Evolutionary conservation across 2,329 filamentous ascomycete species (phyloP).

Genomic region (Colletotrichum zoysiae): DNA sequence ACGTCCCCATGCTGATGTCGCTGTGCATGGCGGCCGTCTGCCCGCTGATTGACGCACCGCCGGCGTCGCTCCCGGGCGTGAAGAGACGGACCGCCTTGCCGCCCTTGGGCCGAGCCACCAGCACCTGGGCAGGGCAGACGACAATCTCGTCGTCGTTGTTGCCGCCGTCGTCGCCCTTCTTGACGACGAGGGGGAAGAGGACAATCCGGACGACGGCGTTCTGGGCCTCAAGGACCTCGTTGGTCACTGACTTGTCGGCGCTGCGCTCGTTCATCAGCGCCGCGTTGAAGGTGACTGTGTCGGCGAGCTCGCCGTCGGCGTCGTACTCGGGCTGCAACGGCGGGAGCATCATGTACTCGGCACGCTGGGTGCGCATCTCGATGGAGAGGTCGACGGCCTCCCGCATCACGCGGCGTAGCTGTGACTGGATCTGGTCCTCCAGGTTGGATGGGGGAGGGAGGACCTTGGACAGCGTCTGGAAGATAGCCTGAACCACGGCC

Average conservation of each 20-base stretch:
- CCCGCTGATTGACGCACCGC: conserved; percentile 58
- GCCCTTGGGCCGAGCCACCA: conserved; percentile 72
- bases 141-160: conserved; percentile 94
- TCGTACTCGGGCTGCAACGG: conserved; percentile 96
- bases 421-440: conserved; percentile 83
- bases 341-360: conserved; percentile 98
- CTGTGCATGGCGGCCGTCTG: conserved; percentile 50
- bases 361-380: conserved; percentile 96
- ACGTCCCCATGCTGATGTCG: conserved; percentile 52
- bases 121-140: conserved; percentile 93
- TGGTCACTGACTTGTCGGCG: conserved; percentile 69
- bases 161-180: conserved; percentile 91
- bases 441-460: conserved; percentile 88
- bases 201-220: conserved; percentile 88
- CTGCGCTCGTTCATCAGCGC: conserved; percentile 94
- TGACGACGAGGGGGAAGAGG: conserved; percentile 95
- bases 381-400: conserved; percentile 91
- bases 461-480: conserved; percentile 84
- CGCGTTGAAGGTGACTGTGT: conserved; percentile 92
- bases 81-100: conserved; percentile 53
- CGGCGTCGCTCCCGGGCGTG: conserved; percentile 66
- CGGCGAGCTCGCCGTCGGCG: conserved; percentile 87
- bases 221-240: conserved; percentile 83
- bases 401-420: conserved; percentile 87
- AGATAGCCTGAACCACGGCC: conserved; percentile 91